Percentiles rank a stretch among this genome's conserved stretches.
phyloP scores from a whole-genome alignment of 345 rosid genomes.

The Syzygium aromaticum region DNA sequence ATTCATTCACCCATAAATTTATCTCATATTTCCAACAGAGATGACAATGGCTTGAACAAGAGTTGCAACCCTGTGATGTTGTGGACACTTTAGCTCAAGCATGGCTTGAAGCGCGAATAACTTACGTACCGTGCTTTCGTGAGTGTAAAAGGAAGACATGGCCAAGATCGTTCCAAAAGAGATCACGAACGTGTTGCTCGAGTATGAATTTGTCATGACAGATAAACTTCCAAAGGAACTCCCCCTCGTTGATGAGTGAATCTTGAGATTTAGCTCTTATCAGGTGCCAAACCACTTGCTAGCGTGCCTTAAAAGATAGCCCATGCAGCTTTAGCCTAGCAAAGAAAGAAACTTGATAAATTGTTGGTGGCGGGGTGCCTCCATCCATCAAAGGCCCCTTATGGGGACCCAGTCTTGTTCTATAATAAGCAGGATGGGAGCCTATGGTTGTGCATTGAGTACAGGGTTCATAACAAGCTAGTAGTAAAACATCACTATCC shows the following conservation, averaged over 20 bases:
- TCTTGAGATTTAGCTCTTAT: background rate
- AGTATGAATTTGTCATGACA: background rate
- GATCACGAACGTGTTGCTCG: background rate
- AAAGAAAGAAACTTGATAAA: background rate
- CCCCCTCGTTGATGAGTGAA: background rate
- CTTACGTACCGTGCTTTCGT: background rate
- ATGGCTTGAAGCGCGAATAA: too few relatives aligned
- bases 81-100: too few relatives aligned
- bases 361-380: background rate
- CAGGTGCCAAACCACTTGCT: background rate
- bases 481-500: background rate
- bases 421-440: background rate
- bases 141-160: background rate
- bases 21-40: too few relatives aligned
- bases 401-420: background rate
- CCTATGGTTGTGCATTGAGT: background rate
- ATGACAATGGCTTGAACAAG: too few relatives aligned
- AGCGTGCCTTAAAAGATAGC: too few relatives aligned
- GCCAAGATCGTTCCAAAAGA: background rate
- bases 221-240: background rate
- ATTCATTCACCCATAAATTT: too few relatives aligned
- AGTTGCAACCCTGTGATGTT: too few relatives aligned
- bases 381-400: background rate
- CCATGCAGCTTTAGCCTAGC: background rate
- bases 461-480: background rate